Percentiles rank a stretch among this genome's conserved stretches.
Conservation (phyloP, 1,284 basidiomycete species). For the Pseudozyma hubeiensis region DNA sequence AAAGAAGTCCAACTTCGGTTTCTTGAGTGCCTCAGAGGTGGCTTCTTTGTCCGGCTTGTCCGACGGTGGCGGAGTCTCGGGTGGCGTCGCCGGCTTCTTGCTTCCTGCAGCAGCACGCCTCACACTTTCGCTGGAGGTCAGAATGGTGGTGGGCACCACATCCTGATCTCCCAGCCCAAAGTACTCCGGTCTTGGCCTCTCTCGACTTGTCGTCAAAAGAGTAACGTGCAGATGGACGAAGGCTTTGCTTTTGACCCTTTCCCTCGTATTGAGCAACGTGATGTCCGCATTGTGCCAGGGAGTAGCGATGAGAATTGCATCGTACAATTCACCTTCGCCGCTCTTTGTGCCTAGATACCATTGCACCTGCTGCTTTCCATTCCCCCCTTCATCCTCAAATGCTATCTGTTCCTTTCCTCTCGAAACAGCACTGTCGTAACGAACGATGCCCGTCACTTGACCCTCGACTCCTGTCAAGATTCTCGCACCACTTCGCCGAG, state of each 20-base stretch:
- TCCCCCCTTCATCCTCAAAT: neutral
- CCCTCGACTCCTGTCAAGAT: constrained; percentile 53
- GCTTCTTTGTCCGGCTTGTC: constrained; percentile 3
- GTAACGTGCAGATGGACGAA: constrained; percentile 91
- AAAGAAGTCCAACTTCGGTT: constrained; percentile 79
- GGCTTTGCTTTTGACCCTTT: constrained; percentile 76
- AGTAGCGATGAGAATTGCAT: constrained; percentile 63
- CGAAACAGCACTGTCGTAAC: constrained; percentile 23
- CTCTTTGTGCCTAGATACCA: constrained; percentile 63
- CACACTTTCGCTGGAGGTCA: constrained; percentile 73
- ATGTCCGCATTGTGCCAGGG: constrained; percentile 65
- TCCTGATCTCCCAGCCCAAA: constrained; percentile 74
- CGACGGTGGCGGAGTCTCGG: neutral
- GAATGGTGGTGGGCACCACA: constrained; percentile 76
- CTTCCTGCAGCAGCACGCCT: constrained; percentile 26
- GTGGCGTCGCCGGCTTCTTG: constrained; percentile 10
- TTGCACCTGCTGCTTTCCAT: constrained; percentile 13
- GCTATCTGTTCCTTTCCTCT: neutral
- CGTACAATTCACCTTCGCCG: constrained; percentile 59
- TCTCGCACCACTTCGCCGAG: constrained; percentile 75
- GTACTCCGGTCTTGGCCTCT: constrained; percentile 76
- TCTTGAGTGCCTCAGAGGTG: constrained; percentile 8
- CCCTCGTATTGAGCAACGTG: constrained; percentile 61
- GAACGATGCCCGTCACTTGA: constrained; percentile 63
- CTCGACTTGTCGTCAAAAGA: constrained; percentile 81